Evolutionary conservation across 345 rosid species (phyloP), one percentile per base, ranked within the genome.

Genomic region (Populus nigra): DNA sequence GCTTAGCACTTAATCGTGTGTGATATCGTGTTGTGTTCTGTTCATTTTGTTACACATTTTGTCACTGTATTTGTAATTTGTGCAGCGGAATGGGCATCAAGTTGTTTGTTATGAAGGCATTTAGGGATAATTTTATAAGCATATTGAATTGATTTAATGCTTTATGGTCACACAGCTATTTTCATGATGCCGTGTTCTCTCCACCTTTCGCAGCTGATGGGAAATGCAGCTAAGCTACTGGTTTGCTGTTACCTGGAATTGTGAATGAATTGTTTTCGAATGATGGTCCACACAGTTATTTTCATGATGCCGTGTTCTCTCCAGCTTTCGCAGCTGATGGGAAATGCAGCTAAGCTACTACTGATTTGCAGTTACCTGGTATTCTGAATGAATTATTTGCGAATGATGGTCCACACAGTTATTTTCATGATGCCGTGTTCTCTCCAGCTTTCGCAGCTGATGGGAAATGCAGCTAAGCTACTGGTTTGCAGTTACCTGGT

Each of bases 401-500:
- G 68, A 93, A 92, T 79, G 88, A 89, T 73, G 99, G 99, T 78
- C 96, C 57, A 38, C 33, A 55, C 41, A 25, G 61, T 50, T 8
- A 5, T 8, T 5, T 41, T n/a, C 47, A 57, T 39, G 39, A 31
- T 53, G 35, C 29, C 61, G 47, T 23, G 43, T 39, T 23, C 27
- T 29, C 18, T 57, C 67, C 41, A 39, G 50, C 69, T 73, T 76
- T 59, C 77, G 72, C 88, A 95, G 99, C 86, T 79, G 85, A 82
- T 79, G 89, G 93, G 77, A 88, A 82, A 76, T 82, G 88, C 74
- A 79, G 72, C 22, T 35, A 81, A 74, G 96, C 90, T 71, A 89
- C 96, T 87, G 90, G 98, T 65, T 85, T 95, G 87, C 98, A 95
- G 82, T 85, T 92, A 69, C 94, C 93, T 81, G 96, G 98, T 25